A percentile compares a stretch with the other conserved stretches of the same genome.
phyloP scores from a whole-genome alignment of 257 asterid genomes.

The Jacaranda copaia region DNA sequence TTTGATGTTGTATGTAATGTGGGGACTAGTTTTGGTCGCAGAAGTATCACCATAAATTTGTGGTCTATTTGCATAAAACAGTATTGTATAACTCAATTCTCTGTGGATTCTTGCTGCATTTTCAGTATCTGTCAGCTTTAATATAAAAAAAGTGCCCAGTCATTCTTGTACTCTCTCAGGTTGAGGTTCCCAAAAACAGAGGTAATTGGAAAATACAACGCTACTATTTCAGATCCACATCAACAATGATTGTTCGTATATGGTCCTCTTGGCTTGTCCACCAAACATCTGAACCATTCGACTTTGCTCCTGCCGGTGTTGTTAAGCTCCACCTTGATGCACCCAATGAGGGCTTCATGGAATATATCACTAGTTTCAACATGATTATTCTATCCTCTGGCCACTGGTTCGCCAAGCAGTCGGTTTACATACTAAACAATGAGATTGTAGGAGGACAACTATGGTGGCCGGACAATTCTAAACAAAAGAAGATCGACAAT shows the following conservation, averaged over 20 bases:
- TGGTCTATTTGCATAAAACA: too few relatives aligned
- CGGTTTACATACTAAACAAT: constrained; percentile 59
- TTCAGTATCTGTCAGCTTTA: too few relatives aligned
- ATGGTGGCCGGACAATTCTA: constrained; percentile 66
- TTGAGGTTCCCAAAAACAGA: constrained; percentile 62
- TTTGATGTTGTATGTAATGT: too few relatives aligned
- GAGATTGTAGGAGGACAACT: constrained; percentile 68
- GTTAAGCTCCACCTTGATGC: constrained; percentile 61
- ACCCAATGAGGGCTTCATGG: constrained; percentile 67
- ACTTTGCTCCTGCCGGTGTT: constrained; percentile 59
- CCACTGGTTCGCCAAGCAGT: constrained; percentile 74
- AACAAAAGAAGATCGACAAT: constrained; percentile 50
- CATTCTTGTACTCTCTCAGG: constrained; percentile 44
- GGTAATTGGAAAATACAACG: constrained; percentile 64
- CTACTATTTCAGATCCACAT: constrained; percentile 62
- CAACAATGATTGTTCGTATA: constrained; percentile 63
- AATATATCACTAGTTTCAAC: constrained; percentile 48
- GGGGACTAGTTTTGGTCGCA: too few relatives aligned
- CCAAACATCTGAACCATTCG: constrained; percentile 53
- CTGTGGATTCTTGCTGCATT: too few relatives aligned
- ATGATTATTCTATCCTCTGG: constrained; percentile 71
- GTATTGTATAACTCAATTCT: too few relatives aligned
- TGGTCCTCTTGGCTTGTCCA: constrained; percentile 82
- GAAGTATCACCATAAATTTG: too few relatives aligned
- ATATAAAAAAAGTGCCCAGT: neutral